phyloP scores from a whole-genome alignment of 768 basidiomycete genomes.

The Calocera cornea region DNA sequence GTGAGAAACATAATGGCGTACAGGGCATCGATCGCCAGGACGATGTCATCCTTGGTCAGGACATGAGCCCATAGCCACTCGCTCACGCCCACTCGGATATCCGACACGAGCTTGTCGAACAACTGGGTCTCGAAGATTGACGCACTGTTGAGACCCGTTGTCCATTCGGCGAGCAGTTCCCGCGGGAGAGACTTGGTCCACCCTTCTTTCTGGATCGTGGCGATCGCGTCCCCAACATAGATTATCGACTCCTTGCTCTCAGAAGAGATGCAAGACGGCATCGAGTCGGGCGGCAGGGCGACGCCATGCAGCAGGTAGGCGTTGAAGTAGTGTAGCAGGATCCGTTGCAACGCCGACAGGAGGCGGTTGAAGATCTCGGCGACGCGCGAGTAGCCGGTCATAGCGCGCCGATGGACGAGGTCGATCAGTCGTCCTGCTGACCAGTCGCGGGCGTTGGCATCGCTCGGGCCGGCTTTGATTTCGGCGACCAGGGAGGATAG shows the following conservation, averaged over 20 bases:
- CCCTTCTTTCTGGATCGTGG: conserved; percentile 64
- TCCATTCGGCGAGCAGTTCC: conserved; percentile 46
- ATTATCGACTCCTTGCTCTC: conserved; percentile 68
- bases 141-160: conserved; percentile 46
- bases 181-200: conserved; percentile 68
- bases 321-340: conserved; percentile 74
- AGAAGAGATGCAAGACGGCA: conserved; percentile 61
- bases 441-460: conserved; percentile 30
- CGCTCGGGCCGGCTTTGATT: conserved; percentile 23
- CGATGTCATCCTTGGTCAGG: conserved; percentile 67
- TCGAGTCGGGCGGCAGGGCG: conserved; percentile 43
- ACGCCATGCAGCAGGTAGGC: conserved; percentile 73
- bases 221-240: conserved; percentile 78
- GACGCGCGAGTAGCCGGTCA: conserved; percentile 66
- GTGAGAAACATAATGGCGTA: conserved; percentile 28
- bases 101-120: conserved; percentile 59
- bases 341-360: conserved; percentile 60
- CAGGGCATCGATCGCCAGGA: conserved; percentile 75
- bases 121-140: conserved; percentile 63
- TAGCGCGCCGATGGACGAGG: conserved; percentile 53
- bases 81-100: conserved; percentile 67
- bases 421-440: conserved; percentile 70
- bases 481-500: conserved; percentile 51
- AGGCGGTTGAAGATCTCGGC: conserved; percentile 56
- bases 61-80: conserved; percentile 94